These are phyloP conservation scores for Botrytis squamosa DNA, from an alignment of 2,329 filamentous ascomycete species.

Conservation along the genomic window DNA sequence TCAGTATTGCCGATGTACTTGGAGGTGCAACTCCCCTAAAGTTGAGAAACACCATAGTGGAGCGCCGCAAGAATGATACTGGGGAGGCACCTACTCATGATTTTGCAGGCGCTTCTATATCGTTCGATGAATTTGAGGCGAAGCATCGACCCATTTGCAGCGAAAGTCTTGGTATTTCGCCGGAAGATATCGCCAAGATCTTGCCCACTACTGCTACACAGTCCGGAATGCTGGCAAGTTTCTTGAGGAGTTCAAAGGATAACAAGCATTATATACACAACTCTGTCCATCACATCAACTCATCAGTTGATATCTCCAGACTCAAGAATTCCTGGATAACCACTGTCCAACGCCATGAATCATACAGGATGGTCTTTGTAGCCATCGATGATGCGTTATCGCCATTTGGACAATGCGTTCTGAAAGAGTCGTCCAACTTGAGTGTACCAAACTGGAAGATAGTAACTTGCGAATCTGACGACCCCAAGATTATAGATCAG, in stretches of 20 bases:
- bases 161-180: not conserved
- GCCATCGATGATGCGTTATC: conserved; percentile 3
- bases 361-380: conserved; percentile 7
- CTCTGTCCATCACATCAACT: conserved; percentile 7
- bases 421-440: not conserved
- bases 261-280: conserved; percentile 9
- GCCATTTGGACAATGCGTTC: conserved; percentile 14
- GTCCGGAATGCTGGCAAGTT: conserved; percentile 16
- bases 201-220: conserved; percentile 13
- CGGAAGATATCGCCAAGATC: not conserved
- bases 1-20: conserved; percentile 15
- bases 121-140: not conserved
- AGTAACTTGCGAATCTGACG: not conserved
- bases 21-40: not conserved
- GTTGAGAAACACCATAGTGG: not conserved
- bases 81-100: not conserved
- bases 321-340: conserved; percentile 6
- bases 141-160: not conserved
- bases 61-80: not conserved
- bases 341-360: not conserved
- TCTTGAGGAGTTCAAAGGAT: conserved; percentile 1
- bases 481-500: not conserved
- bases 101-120: not conserved
- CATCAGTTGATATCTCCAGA: not conserved
- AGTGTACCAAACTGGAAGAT: not conserved